Evolutionary conservation across 352 stramenopile genomes (phyloP), one percentile per base, ranked within the genome.

Genomic region (Elongisporangium senticosum): DNA sequence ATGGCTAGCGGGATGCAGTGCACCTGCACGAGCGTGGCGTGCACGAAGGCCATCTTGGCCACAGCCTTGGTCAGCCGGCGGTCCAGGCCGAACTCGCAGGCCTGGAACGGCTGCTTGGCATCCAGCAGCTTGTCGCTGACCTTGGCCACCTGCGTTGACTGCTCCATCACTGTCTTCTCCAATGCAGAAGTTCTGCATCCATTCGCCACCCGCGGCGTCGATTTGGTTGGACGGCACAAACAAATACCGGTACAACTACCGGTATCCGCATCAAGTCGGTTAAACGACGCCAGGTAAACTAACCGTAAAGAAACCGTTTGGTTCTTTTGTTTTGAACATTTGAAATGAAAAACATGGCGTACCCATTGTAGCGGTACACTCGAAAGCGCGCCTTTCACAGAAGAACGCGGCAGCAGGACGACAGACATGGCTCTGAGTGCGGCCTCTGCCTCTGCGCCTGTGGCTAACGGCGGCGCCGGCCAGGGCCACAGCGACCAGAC

Each of bases 21-120:
- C 67, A 95, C 79, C 72, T 98, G 95, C 51, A 98, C 95, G n/a
- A 98, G 69, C 40, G 95, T 98, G 17, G 95, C 91, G 59, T 96
- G 83, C 52, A 97, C 81, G 68, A 97, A 96, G 58, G 91, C 87
- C 72, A 98, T 89, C 68, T 97, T 96, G 53, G 87, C 83, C 50
- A 93, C 83, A 6, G 92, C 91, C 70, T 98, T 98, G 62, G 79
- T 83, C 7, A 98, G 77, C 7, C 95, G 87, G 50, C 83, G 75
- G 66, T 98, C 95, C 56, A 98, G 81, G 6, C 90, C 93, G 56
- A 98, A 93, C 49, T 87, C 83, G 66, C 82, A 89, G 8, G 79
- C 67, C 39, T 70, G 74, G 65, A 96, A 96, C 59, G 80, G 56
- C 69, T 90, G 75, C 63, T 94, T 79, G 61, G 69, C 77, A 59